Percentiles rank a stretch among this genome's conserved stretches.
Conservation (phyloP, 2,329 filamentous ascomycete genomes). For the Albifimbria verrucaria region DNA sequence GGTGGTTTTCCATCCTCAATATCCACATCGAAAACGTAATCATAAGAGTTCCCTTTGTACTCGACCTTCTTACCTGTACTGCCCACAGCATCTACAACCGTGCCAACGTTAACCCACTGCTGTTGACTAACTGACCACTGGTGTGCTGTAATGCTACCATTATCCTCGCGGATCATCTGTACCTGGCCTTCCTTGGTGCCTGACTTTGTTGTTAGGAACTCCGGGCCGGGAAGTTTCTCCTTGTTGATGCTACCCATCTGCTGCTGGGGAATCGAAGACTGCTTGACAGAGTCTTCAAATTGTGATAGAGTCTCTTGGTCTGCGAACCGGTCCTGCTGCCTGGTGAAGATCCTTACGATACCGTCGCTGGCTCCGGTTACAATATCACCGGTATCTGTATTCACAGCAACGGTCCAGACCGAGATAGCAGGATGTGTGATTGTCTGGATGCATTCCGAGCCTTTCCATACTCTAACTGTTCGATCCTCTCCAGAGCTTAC, state of each 20-base stretch:
- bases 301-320: conserved; percentile 63
- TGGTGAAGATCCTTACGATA: conserved; percentile 78
- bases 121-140: conserved; percentile 73
- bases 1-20: conserved; percentile 93
- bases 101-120: conserved; percentile 87
- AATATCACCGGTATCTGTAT: conserved; percentile 80
- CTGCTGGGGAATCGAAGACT: conserved; percentile 84
- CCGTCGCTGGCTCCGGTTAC: conserved; percentile 91
- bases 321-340: conserved; percentile 66
- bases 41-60: conserved; percentile 83
- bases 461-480: conserved; percentile 87
- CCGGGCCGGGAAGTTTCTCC: conserved; percentile 83
- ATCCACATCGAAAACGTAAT: conserved; percentile 95
- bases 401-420: conserved; percentile 89
- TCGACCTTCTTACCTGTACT: conserved; percentile 76
- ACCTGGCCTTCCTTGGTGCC: conserved; percentile 97
- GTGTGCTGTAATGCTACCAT: conserved; percentile 82
- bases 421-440: conserved; percentile 97
- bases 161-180: conserved; percentile 80
- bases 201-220: conserved; percentile 75
- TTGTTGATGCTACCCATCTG: conserved; percentile 83
- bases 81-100: conserved; percentile 83
- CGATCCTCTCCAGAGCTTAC: conserved; percentile 92
- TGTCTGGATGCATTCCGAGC: conserved; percentile 80
- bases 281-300: conserved; percentile 80